Conservation (phyloP, 257 asterid genomes). For the Scutellaria baicalensis region DNA sequence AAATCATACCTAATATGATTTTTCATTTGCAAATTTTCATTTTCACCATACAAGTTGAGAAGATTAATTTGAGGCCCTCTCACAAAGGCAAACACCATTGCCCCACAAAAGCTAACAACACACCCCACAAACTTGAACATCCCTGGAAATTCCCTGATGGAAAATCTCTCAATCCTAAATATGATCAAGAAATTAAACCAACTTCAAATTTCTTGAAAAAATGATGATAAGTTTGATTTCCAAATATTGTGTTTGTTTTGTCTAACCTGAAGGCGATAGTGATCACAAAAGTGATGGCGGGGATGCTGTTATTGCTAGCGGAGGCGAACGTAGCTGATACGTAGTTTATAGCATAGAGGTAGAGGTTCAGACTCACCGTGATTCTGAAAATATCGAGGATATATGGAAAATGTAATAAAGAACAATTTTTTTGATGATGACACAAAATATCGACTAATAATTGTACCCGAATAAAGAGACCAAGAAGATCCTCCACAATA, state of each 20-base stretch:
- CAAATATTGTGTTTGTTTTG: not conserved
- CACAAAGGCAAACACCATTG: constrained; percentile 55
- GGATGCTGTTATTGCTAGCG: constrained; percentile 46
- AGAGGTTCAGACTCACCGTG: constrained; percentile 41
- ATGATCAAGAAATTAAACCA: not conserved
- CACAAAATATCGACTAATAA: not conserved
- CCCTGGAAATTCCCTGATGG: constrained; percentile 32
- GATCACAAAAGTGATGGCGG: constrained; percentile 42
- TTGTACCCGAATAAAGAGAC: constrained; percentile 43
- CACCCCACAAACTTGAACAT: constrained; percentile 39
- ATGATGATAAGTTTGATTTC: not conserved
- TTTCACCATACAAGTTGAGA: constrained; percentile 15
- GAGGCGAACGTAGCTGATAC: constrained; percentile 60
- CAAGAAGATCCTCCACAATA: constrained; percentile 33
- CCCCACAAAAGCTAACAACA: constrained; percentile 37
- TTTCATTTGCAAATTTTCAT: not conserved
- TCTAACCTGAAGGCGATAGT: constrained; percentile 31
- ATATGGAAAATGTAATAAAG: too few species aligned
- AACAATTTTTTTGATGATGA: not conserved
- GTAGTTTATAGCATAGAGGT: constrained; percentile 33
- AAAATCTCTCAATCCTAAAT: constrained; percentile 43
- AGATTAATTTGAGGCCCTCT: constrained; percentile 41
- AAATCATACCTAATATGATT: not conserved
- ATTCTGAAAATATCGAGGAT: constrained; percentile 27
- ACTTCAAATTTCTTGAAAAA: not conserved